Base-by-base conservation (phyloP, 768 basidiomycete species). In the Rhodotorula taiwanensis region DNA sequence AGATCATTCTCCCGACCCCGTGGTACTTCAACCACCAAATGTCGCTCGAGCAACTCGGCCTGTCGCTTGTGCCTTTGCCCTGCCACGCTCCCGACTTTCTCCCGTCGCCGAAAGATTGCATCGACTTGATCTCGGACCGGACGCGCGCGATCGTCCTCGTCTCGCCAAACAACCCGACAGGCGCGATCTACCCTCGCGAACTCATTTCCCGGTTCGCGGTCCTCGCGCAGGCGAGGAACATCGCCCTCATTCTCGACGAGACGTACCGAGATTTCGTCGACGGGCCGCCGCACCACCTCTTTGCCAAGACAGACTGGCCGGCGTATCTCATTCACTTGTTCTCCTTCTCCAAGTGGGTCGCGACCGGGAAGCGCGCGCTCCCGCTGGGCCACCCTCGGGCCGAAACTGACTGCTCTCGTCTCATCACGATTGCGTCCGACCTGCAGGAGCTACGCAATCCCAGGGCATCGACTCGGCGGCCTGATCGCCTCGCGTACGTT, bases 191-290 rank as follows among this genome's bases (percentile, higher is more conserved):
- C 70, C 74, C 85, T 0, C 79, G 82, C 0, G 70, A 74, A 0
- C 78, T 87, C 9, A 74, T 91, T 30, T 74, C 77, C 0, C 76
- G 81, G 8, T 91, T 89, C 67, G 80, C 81, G 4, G 67, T 76
- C 0, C 80, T 91, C 5, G 86, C 88, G 0, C 76, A 72, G 27
- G 76, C 79, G 54, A 74, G 79, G 31, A 77, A 79, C 2, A 70
- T 89, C 23, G 84, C 87, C 0, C 80, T 91, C 28, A 79, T 91
- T 42, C 52, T 93, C n/a, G 89, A 93, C 75, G 88, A 90, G 76
- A 91, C 89, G 2, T 93, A 93, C 75, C 81, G 88, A 18, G 88
- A 91, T 73, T 89, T 91, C 71, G 76, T 84, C 47, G 71, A 76
- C 9, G 75, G 8, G 70, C 75, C 77, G n/a, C 83, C 86, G 0